Evolutionary conservation across 345 rosid species (phyloP), one percentile per base, ranked within the genome.

Genomic region (Theobroma cacao): DNA sequence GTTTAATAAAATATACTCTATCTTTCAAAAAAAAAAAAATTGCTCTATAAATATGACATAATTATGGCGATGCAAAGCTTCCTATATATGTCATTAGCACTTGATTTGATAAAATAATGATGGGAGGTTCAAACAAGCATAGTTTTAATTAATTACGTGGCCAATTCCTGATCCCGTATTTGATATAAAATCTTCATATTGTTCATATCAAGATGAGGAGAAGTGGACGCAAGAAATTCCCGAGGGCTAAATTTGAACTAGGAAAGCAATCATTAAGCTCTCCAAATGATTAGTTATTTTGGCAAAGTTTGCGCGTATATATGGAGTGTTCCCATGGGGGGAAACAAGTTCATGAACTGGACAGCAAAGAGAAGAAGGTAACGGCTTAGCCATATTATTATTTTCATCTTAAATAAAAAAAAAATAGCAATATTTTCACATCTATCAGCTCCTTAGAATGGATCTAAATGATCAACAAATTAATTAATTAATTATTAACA

Each of bases 141-240:
- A 20, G 22, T 15, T 33, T 22, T 28, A 1, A 12, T 28, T 30
- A 38, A 24, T 28, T 15, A 73, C 22, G 45, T 53, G 78, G 60
- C 74, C n/a, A 41, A 20, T 6, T 58, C 63, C 60, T 72, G 12
- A 71, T 31, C 41, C 31, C 17, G 3, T 20, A 31, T 9, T 12
- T n/a, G 0, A 59, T 33, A 45, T 28, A 4, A 60, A 38, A 45
- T 24, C 56, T 20, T 2, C 15, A 12, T 24, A 34, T 28, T 36
- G 63, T 77, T 45, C 47, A 4, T 2, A 48, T 38, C 28, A 12
- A 47, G 80, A 72, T 40, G 72, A 62, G 30, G 43, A 76, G 45
- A 80, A 79, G 85, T 81, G 64, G 79, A 84, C 76, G 84, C 84
- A 66, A 84, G 34, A 34, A 66, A 17, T 78, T 12, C 5, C 18